Evolutionary conservation across 169 alveolate species (phyloP).

Genomic region (Babesia gibsoni): DNA sequence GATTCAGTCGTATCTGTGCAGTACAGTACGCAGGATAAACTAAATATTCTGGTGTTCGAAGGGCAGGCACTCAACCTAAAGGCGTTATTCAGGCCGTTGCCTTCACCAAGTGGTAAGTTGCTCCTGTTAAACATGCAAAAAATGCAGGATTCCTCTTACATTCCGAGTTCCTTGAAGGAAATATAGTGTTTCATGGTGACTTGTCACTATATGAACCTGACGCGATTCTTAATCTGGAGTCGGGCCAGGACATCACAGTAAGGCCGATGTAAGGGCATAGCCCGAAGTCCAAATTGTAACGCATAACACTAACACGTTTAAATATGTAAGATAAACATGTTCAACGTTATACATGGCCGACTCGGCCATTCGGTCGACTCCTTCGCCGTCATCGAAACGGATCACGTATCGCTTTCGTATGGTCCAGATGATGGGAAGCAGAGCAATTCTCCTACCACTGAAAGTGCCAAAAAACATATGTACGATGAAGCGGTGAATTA

Average conservation of each 20-base stretch:
- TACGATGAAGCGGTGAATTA: not conserved
- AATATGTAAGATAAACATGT: not conserved
- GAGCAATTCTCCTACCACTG: not conserved
- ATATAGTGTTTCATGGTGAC: constrained; percentile 14
- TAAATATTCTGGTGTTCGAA: constrained; percentile 27
- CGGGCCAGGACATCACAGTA: constrained; percentile 3
- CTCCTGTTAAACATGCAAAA: not conserved
- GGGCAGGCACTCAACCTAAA: constrained; percentile 29
- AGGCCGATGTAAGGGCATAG: not conserved
- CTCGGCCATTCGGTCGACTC: constrained; percentile 55
- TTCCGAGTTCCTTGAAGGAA: constrained; percentile 7
- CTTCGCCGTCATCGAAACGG: constrained; percentile 5
- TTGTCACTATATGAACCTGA: not conserved
- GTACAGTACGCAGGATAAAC: constrained; percentile 7
- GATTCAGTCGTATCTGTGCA: constrained; percentile 22
- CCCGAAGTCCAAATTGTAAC: constrained; percentile 6
- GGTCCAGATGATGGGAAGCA: not conserved
- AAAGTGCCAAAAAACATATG: not conserved
- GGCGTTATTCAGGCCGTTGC: constrained; percentile 26
- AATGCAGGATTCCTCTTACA: constrained; percentile 20
- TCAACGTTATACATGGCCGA: constrained; percentile 1
- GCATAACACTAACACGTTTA: too few species aligned
- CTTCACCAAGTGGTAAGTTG: constrained; percentile 51
- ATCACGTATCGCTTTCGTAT: not conserved
- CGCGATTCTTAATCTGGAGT: constrained; percentile 5